A percentile compares a stretch with the other conserved stretches of the same genome.
These are phyloP conservation scores for Zelonia costaricensis DNA, from an alignment of 208 protist species.

Conservation along the genomic window DNA sequence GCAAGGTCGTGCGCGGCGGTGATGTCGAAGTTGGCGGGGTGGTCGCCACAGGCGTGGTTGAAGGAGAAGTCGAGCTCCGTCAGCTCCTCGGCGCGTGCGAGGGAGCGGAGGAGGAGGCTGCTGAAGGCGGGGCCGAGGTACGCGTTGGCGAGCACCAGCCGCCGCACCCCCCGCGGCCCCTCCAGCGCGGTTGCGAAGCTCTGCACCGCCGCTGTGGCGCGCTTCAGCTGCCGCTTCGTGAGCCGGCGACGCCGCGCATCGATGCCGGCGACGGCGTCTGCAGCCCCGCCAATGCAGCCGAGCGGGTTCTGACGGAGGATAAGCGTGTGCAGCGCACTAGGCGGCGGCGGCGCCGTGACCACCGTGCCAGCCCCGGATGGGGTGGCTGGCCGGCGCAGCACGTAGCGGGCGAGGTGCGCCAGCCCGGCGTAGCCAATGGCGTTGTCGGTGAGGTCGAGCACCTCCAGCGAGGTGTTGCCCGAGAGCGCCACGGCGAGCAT, in stretches of 20 bases:
- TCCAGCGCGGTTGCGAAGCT: conserved; percentile 55
- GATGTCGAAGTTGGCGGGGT: conserved; percentile 48
- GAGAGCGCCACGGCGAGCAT: conserved; percentile 81
- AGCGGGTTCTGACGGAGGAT: conserved; percentile 33
- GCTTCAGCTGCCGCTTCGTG: conserved; percentile 21
- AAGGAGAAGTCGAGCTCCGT: conserved; percentile 76
- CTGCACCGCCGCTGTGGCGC: conserved; percentile 26
- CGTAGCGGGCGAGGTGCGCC: conserved; percentile 62
- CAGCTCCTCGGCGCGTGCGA: conserved; percentile 39
- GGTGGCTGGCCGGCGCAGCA: conserved; percentile 55
- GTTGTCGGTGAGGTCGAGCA: conserved; percentile 84
- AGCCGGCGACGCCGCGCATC: conserved; percentile 17
- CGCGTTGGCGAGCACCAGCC: conserved; percentile 69
- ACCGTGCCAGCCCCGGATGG: conserved; percentile 9
- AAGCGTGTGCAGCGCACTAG: conserved; percentile 45
- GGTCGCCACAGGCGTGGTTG: conserved; percentile 78
- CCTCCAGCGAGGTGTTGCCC: conserved; percentile 65
- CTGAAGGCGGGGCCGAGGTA: conserved; percentile 72
- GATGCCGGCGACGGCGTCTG: conserved; percentile 12
- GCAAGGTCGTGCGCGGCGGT: conserved; percentile 46
- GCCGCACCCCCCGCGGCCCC: conserved; percentile 46
- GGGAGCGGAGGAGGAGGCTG: conserved; percentile 50
- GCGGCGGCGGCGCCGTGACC: conserved; percentile 18
- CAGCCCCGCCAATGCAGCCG: conserved; percentile 18
- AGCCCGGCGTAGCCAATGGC: conserved; percentile 72